Evolutionary conservation across 495 filamentous ascomycete genomes (phyloP), one percentile per base, ranked within the genome.

Genomic region (Annulohypoxylon maeteangense): DNA sequence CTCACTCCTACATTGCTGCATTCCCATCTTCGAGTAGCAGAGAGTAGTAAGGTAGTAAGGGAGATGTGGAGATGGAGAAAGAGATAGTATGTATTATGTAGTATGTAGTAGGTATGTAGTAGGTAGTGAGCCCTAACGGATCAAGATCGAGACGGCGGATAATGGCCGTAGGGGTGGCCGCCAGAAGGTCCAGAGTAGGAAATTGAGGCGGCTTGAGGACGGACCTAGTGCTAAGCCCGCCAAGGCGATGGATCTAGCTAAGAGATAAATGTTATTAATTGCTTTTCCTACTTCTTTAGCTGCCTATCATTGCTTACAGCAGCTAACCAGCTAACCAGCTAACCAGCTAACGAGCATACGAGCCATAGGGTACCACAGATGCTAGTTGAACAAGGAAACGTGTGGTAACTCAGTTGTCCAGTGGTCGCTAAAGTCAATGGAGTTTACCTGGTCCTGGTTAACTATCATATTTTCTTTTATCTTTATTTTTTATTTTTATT

Each of bases 211-310:
- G 42, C 59, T 54, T 60, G 55, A 60, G 54, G 50, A 62, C 40
- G 59, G 56, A 5, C 61, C 70, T 62, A 69, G 56, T 47, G 56
- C 65, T 73, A 65, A 69, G 59, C 57, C 65, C 61, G 70, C 65
- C 65, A 73, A 73, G 70, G 29, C 70, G 56, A 73, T 42, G 40
- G 65, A 68, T 68, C 65, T 61, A 20, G 51, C 62, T 51, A 62
- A 56, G 38, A 57, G 36, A 68, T 47, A 62, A 62, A 29, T 65
- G 45, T 68, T 65, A 73, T 73, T 68, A 68, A 68, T 66, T 73
- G 48, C 45, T 62, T 65, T 66, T 6, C 62, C 47, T 22, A 40
- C 36, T 14, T 29, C 27, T 27, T 54, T 51, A 61, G 65, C 40
- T 53, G 38, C 55, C 34, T 20, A 68, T 68, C 59, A 62, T 62